phyloP scores from a whole-genome alignment of 768 basidiomycete species.

The Termitomyces heimii region DNA sequence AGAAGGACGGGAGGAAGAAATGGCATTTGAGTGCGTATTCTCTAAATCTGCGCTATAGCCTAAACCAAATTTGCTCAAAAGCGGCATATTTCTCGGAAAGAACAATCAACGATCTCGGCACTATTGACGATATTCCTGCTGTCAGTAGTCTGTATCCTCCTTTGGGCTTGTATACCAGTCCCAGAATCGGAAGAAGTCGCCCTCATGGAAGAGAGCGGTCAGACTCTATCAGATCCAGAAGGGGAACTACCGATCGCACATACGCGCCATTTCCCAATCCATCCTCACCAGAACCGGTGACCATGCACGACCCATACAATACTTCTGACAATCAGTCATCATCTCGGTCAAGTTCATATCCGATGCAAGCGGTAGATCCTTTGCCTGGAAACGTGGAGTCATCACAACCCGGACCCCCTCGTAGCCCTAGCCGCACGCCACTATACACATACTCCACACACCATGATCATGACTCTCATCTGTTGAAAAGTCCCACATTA shows the following conservation, averaged over 20 bases:
- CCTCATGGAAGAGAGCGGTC: conserved; percentile 38
- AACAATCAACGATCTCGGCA: conserved; percentile 64
- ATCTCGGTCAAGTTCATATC: background rate
- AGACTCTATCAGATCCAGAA: conserved; percentile 19
- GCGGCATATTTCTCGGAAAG: conserved; percentile 81
- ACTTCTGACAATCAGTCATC: background rate
- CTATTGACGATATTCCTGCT: conserved; percentile 59
- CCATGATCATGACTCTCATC: background rate
- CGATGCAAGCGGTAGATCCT: background rate
- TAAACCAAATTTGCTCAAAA: conserved; percentile 19
- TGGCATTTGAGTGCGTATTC: conserved; percentile 72
- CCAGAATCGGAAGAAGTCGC: conserved; percentile 47
- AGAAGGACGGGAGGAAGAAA: conserved; percentile 60
- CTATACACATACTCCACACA: background rate
- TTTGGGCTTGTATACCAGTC: conserved; percentile 63
- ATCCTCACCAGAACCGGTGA: conserved; percentile 24
- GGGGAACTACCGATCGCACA: background rate
- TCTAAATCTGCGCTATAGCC: conserved; percentile 1
- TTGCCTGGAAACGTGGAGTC: background rate
- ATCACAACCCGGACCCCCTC: background rate
- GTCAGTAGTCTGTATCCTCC: conserved; percentile 62
- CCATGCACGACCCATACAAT: conserved; percentile 36
- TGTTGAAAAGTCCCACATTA: background rate
- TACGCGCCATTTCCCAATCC: conserved; percentile 3
- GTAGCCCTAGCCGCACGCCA: background rate